Base-by-base conservation (phyloP, 2,329 filamentous ascomycete genomes). In the Pseudodiploospora longispora region DNA sequence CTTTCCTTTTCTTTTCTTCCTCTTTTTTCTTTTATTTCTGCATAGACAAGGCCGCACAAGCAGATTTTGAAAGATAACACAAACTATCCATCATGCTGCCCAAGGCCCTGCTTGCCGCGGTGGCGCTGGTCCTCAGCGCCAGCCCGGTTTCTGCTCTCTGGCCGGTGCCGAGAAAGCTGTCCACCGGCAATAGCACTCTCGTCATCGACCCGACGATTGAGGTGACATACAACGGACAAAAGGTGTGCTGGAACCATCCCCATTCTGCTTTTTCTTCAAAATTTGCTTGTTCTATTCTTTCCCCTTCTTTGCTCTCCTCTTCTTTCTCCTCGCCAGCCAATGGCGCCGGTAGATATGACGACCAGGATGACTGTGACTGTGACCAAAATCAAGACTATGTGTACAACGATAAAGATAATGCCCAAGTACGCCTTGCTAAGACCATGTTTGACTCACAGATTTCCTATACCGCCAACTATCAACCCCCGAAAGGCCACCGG, bases 191-290 rank as follows among this genome's bases (percentile, higher is more conserved):
- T 51, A 66, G 66, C 7, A 65, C 69, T 30, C 61, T 82, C 49
- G 78, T 73, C 62, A 74, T 82, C 54, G 65, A 69, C 48, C 62
- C 71, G 48, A 64, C 65, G 50, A 59, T 82, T 46, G 55, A 65
- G 10, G 66, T 82, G 47, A 78, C 73, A 34, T 82, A 81, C 58
- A 81, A 82, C 63, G 74, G 75, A 53, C 36, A 48, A 42, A 31
- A 32, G 32, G 46, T 48, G 36, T 30, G 46, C 36, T 48, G 39
- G 38, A 31, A 28, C 27, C 12, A 10, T 39, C 29, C 34, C 27
- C 30, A 9, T n/a, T 6, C n/a, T n/a, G 12, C 27, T 5, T 30
- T 33, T 36, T 28, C 29, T 6, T n/a, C 30, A 8, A 19, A 19
- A 19, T 19, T 19, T 19, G 19, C 19, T 19, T 19, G 19, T 19